These are phyloP conservation scores for Tricladium varicosporioides DNA, from an alignment of 2,329 filamentous ascomycete genomes.

Conservation along the genomic window DNA sequence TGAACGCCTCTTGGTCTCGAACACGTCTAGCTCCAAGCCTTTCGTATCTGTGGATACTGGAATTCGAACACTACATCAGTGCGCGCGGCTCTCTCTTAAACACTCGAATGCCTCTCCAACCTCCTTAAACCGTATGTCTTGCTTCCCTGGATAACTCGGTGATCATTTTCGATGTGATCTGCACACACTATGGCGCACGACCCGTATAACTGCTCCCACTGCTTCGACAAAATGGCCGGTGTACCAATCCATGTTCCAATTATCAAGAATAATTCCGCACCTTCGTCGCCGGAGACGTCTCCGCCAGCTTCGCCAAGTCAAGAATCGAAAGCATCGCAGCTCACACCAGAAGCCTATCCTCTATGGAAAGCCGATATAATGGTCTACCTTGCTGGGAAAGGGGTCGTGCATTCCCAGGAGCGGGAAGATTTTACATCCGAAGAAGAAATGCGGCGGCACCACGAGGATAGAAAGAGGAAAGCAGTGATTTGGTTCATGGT, in stretches of 20 bases:
- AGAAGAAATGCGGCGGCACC: not conserved
- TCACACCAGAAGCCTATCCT: not conserved
- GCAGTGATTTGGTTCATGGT: constrained; percentile 16
- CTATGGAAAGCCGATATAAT: constrained; percentile 17
- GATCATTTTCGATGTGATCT: not conserved
- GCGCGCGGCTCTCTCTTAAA: not conserved
- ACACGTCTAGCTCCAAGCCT: not conserved
- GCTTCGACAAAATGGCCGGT: not conserved
- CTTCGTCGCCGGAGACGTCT: not conserved
- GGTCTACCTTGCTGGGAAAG: constrained; percentile 15
- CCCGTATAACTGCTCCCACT: not conserved
- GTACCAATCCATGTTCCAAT: not conserved
- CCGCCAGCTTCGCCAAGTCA: not conserved
- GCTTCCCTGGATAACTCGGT: too few relatives aligned
- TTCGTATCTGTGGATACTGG: not conserved
- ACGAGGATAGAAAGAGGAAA: constrained; percentile 13
- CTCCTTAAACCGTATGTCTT: not conserved
- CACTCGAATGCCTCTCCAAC: not conserved
- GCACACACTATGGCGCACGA: not conserved
- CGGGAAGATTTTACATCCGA: not conserved
- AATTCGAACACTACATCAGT: not conserved
- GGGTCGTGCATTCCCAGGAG: constrained; percentile 3
- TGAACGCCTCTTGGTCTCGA: not conserved
- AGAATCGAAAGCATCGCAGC: not conserved
- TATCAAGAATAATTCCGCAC: not conserved